Evolutionary conservation across 495 filamentous ascomycete species (phyloP), one percentile per base, ranked within the genome.

Genomic region (Trichocladium antarcticum): DNA sequence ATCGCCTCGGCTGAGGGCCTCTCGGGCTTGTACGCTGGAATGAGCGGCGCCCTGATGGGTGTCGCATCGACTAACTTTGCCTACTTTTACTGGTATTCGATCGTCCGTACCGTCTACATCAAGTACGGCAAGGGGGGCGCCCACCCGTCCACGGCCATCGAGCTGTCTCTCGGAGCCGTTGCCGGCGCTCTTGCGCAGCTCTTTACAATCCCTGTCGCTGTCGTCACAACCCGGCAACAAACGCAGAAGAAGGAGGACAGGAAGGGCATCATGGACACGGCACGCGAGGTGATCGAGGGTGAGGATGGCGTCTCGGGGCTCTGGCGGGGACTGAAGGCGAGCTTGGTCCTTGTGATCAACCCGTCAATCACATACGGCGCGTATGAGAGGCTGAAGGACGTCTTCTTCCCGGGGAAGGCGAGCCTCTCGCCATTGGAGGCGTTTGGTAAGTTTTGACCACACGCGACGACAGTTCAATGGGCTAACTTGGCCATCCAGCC

Each of bases 81-180:
- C 51, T 99, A 99, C 68, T 99, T 99, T 61, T 99, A 97, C 73
- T 99, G 92, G 92, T 97, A 99, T 67, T 89, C 87, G 17, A 64
- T 88, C 15, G 87, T 96, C 12, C 83, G 92, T 37, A 78, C 77
- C 11, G 68, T 95, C 32, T 97, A 96, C 63, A 68, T 89, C 62
- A 76, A 79, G 27, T 83, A 78, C 28, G 74, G 76, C 50, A 78
- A 76, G 51, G 50, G 73, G n/a, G 60, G 76, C 2, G 74, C 71
- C 27, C 69, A 81, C 16, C 89, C 89, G 14, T 79, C 82, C n/a
- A 96, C 92, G 4, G 79, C 84, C 10, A 74, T 82, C 35, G 92
- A 99, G 71, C 74, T 99, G 41, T 77, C 80, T 7, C 76, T 99
- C 8, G 93, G 92, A 40, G 92, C 92, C 16, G 73, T 85, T 29